Base-by-base conservation (phyloP, 352 stramenopile species). In the Phytophthora lateralis region DNA sequence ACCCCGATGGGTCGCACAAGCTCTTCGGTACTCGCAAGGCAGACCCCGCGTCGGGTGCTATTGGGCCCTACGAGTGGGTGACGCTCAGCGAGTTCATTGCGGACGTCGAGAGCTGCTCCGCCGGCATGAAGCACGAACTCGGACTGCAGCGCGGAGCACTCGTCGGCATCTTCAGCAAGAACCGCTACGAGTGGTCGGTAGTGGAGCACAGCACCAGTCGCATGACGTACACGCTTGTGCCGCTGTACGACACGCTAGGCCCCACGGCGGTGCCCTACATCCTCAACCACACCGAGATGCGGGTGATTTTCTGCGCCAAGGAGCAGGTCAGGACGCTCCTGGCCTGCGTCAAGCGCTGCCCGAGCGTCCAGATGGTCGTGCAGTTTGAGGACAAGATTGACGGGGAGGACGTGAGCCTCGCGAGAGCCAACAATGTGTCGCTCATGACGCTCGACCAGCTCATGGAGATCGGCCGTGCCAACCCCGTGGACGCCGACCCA, bases 181-280 rank as follows among this genome's bases (percentile, higher is more conserved):
- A 93, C 58, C 78, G 84, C 24, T 86, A 86, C 55, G 84, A 93
- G 55, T 91, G 84, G 84, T 71, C 79, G 2, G 52, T 90, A 2
- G 80, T 89, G 8, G 84, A 93, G 66, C 81, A 88, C 64, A 73
- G 63, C n/a, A 80, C 63, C 48, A 91, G 85, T 39, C 78, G 84
- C 69, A 90, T 89, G 78, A 72, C 74, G 41, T 91, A 80, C 69
- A 70, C 78, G 44, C 69, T 90, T 24, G 80, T 91, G 47, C 85
- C 86, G 30, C 68, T 95, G 12, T 93, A 93, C 66, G 84, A 95
- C 59, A 95, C 84, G 17, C 71, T 95, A 2, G 86, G 84, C 3
- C 75, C 83, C 1, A 73, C 65, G 4, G 81, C 81, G 11, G 77
- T 95, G 47, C 80, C 80, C 38, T 91, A 80, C 63, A 91, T 95